These are phyloP conservation scores for Neurospora sp. DNA, from an alignment of 495 filamentous ascomycete genomes.

Conservation along the genomic window DNA sequence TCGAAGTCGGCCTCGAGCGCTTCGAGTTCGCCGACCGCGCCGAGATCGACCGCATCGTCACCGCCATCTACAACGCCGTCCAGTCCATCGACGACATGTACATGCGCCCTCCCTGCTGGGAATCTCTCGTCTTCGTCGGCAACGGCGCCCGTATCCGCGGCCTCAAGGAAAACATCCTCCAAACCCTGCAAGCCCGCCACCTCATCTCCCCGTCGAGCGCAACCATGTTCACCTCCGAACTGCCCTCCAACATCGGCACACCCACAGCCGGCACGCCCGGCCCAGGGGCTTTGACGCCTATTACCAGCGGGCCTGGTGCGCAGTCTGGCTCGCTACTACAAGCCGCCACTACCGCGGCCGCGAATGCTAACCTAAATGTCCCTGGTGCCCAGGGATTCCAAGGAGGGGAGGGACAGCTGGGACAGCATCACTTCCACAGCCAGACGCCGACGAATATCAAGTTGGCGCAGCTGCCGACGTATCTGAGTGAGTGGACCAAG, in stretches of 20 bases:
- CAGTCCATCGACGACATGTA: conserved; percentile 66
- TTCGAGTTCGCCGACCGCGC: conserved; percentile 68
- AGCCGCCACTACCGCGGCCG: conserved; percentile 68
- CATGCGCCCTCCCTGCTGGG: conserved; percentile 79
- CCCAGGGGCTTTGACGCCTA: conserved; percentile 63
- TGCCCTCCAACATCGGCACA: conserved; percentile 83
- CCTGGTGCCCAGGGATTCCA: conserved; percentile 13
- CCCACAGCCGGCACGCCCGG: conserved; percentile 56
- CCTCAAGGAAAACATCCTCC: conserved; percentile 75
- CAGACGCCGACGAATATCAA: conserved; percentile 88
- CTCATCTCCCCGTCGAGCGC: conserved; percentile 80
- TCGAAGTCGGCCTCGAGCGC: conserved; percentile 80
- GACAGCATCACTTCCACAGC: conserved; percentile 62
- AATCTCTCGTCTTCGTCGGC: conserved; percentile 76
- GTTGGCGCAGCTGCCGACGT: conserved; percentile 65
- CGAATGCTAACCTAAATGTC: conserved; percentile 37
- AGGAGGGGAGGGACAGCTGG: conserved; percentile 5
- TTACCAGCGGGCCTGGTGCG: conserved; percentile 46
- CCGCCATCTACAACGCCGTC: conserved; percentile 71
- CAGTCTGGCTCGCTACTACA: conserved; percentile 77
- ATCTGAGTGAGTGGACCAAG: conserved; percentile 92
- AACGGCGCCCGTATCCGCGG: conserved; percentile 79
- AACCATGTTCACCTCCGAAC: conserved; percentile 93
- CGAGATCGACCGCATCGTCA: conserved; percentile 69
- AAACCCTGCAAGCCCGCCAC: conserved; percentile 69